phyloP scores from a whole-genome alignment of 805 yeast genomes.

The Candida chauliodis region DNA sequence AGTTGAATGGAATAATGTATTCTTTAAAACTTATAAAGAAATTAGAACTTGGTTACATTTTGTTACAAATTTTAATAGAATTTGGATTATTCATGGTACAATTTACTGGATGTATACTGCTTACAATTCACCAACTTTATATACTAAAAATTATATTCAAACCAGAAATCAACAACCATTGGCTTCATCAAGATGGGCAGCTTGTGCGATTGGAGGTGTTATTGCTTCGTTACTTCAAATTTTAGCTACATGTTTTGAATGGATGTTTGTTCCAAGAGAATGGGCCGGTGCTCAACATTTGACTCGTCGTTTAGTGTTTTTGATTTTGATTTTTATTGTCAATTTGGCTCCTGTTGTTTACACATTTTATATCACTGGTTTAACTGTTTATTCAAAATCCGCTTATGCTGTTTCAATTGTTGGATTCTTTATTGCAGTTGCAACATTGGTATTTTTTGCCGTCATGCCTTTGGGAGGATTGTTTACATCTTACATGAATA shows the following conservation, averaged over 20 bases:
- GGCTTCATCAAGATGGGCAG: constrained; percentile 88
- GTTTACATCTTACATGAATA: constrained; percentile 89
- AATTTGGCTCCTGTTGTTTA: constrained; percentile 87
- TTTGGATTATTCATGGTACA: constrained; percentile 91
- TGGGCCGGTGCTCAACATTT: constrained; percentile 99
- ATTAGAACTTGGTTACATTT: constrained; percentile 97
- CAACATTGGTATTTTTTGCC: constrained; percentile 80
- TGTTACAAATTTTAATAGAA: constrained; percentile 93
- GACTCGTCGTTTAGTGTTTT: constrained; percentile 78
- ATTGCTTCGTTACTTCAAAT: constrained; percentile 81
- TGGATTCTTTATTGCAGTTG: constrained; percentile 83
- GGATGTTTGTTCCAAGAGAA: constrained; percentile 94
- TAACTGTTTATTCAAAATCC: constrained; percentile 60
- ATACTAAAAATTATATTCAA: constrained; percentile 84
- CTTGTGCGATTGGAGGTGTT: constrained; percentile 89
- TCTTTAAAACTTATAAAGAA: constrained; percentile 94
- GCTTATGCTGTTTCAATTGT: constrained; percentile 81
- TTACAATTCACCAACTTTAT: constrained; percentile 86
- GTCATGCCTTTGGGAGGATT: constrained; percentile 96
- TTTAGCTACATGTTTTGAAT: constrained; percentile 84
- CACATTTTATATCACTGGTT: constrained; percentile 76
- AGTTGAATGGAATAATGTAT: constrained; percentile 86
- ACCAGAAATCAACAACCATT: constrained; percentile 81
- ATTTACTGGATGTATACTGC: constrained; percentile 94
- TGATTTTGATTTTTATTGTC: constrained; percentile 58